Conservation (phyloP, 2,329 filamentous ascomycete species). For the Alternaria hordeiaustralica region DNA sequence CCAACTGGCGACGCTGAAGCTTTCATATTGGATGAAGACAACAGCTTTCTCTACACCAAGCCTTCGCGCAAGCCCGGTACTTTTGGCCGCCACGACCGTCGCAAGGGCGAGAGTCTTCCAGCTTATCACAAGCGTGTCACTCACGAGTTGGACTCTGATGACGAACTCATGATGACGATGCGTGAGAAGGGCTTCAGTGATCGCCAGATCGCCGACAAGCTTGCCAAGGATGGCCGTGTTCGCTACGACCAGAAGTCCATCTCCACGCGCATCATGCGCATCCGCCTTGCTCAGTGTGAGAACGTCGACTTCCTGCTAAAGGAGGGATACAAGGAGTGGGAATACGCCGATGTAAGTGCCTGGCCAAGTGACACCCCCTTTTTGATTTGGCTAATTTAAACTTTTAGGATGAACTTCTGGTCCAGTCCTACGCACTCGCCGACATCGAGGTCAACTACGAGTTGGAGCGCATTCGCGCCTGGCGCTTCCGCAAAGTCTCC, state of each 20-base stretch:
- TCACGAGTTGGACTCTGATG: slow-evolving; percentile 55
- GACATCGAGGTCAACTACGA: slow-evolving; percentile 52
- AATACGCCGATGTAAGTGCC: slow-evolving; percentile 54
- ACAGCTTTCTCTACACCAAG: slow-evolving; percentile 3
- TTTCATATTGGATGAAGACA: slow-evolving; percentile 33
- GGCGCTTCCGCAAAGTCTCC: slow-evolving; percentile 55
- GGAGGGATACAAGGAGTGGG: slow-evolving; percentile 58
- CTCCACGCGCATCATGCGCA: slow-evolving; percentile 55
- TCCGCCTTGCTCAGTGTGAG: slow-evolving; percentile 52
- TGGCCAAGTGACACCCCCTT: not conserved
- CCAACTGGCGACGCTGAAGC: slow-evolving; percentile 19
- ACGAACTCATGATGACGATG: slow-evolving; percentile 54
- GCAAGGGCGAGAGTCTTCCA: slow-evolving; percentile 46
- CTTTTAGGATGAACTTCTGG: slow-evolving; percentile 54
- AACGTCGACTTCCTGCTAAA: slow-evolving; percentile 55
- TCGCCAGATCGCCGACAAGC: slow-evolving; percentile 51
- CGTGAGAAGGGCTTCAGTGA: slow-evolving; percentile 53
- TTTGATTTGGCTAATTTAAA: slow-evolving; percentile 2
- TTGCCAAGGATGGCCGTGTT: slow-evolving; percentile 52
- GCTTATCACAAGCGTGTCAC: slow-evolving; percentile 52
- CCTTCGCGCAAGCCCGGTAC: slow-evolving; percentile 27
- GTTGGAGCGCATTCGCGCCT: slow-evolving; percentile 49
- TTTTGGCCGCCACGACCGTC: slow-evolving; percentile 29
- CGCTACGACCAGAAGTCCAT: slow-evolving; percentile 57
- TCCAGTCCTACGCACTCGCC: slow-evolving; percentile 50